Conservation (phyloP, 78 protist genomes). For the Carpediemonas membranifera region DNA sequence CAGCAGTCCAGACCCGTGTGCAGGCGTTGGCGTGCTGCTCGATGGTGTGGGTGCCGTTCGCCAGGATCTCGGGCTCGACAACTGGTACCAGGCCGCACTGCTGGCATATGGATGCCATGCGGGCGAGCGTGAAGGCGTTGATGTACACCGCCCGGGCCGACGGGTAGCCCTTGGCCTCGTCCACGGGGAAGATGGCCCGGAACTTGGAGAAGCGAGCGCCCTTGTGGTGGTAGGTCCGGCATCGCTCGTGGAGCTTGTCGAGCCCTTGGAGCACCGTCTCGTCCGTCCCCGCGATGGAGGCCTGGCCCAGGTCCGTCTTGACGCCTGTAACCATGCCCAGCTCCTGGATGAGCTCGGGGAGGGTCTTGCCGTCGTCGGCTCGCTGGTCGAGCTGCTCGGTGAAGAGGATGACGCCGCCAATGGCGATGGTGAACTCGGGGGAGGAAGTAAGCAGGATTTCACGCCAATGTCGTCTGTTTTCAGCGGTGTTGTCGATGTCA, state of each 20-base stretch:
- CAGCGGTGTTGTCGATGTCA: conserved; percentile 66
- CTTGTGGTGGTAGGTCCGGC: conserved; percentile 58
- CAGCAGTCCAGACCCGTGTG: conserved; percentile 28
- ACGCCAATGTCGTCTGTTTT: conserved; percentile 74
- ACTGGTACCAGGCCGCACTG: conserved; percentile 80
- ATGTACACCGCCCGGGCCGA: no score
- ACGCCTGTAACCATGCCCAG: conserved; percentile 70
- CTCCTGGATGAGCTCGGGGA: conserved; percentile 45
- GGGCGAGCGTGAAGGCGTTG: conserved; percentile 74
- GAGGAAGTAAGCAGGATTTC: conserved; percentile 64
- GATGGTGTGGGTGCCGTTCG: conserved; percentile 45
- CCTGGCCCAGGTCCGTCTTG: conserved; percentile 68
- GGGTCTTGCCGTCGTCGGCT: conserved; percentile 48
- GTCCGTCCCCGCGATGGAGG: conserved; percentile 37
- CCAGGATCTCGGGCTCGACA: conserved; percentile 83
- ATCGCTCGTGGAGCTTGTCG: conserved; percentile 61
- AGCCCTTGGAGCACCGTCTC: conserved; percentile 78
- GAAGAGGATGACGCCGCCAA: conserved; percentile 73
- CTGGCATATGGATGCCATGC: conserved; percentile 79
- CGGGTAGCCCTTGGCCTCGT: conserved; percentile 36
- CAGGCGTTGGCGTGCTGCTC: conserved; percentile 9
- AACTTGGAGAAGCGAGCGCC: conserved; percentile 92
- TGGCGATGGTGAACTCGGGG: no score
- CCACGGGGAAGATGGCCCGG: conserved; percentile 64
- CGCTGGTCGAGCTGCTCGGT: conserved; percentile 78